Conservation (phyloP, 2,329 filamentous ascomycete species). For the Acephala macrosclerotiorum region DNA sequence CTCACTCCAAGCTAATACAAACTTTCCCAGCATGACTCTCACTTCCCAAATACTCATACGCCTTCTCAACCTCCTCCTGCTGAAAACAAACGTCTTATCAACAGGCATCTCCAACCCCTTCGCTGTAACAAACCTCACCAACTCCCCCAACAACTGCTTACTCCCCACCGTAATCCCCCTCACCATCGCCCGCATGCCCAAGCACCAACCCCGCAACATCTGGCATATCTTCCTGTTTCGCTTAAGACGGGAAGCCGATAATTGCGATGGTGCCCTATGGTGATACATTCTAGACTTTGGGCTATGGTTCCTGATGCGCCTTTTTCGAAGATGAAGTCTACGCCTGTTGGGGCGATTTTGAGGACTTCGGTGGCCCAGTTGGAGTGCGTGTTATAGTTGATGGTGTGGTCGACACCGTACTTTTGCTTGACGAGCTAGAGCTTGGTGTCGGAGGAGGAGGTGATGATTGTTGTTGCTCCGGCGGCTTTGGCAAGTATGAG, state of each 20-base stretch:
- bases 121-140: slow-evolving; percentile 42
- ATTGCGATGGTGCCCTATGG: slow-evolving; percentile 54
- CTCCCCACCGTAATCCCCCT: slow-evolving; percentile 48
- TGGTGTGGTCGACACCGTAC: slow-evolving; percentile 63
- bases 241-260: slow-evolving; percentile 50
- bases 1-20: slow-evolving; percentile 46
- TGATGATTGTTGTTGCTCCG: slow-evolving; percentile 54
- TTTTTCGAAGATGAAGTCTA: slow-evolving; percentile 70
- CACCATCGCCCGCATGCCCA: slow-evolving; percentile 43
- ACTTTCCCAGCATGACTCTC: slow-evolving; percentile 48
- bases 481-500: slow-evolving; percentile 56
- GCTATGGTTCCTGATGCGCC: slow-evolving; percentile 66
- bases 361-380: slow-evolving; percentile 67
- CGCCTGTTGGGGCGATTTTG: slow-evolving; percentile 58
- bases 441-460: slow-evolving; percentile 58
- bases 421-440: slow-evolving; percentile 46
- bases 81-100: slow-evolving; percentile 46
- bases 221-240: slow-evolving; percentile 42
- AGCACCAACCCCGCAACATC: slow-evolving; percentile 43
- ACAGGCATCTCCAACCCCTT: slow-evolving; percentile 41
- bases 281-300: slow-evolving; percentile 57
- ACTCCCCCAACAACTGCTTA: slow-evolving; percentile 47
- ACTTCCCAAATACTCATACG: slow-evolving; percentile 37
- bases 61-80: slow-evolving; percentile 42
- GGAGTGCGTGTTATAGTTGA: slow-evolving; percentile 66